Base-by-base conservation (phyloP, 2,329 filamentous ascomycete genomes). In the Botrytis cinerea region DNA sequence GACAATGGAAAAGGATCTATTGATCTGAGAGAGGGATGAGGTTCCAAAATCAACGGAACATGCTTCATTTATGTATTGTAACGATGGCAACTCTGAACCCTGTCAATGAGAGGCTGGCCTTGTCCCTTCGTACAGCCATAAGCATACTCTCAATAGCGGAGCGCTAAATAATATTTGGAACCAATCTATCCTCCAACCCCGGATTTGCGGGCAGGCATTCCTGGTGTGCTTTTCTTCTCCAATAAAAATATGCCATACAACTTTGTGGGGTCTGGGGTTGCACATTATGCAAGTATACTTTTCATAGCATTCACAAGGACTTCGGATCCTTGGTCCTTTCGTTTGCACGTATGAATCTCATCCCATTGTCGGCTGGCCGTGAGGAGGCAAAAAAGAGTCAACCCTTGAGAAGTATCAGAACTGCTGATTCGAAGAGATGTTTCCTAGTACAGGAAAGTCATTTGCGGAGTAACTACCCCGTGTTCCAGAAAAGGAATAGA, bases 181-280 rank as follows among this genome's bases (percentile, higher is more conserved):
- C 59, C 43, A 40, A 35, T 51, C 69, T 64, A 60, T 45, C 25
- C 57, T 63, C 32, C 68, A 61, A 46, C 69, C 69, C 69, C 69
- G 69, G 69, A 71, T 71, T 71, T 71, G 63, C 59, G 69, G 69
- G 57, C 69, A 71, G 69, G 32, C 57, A 63, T 64, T 71, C 69
- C 69, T 71, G 35, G 35, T 32, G 64, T 43, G 48, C 18, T n/a
- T 12, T 46, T 46, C n/a, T 28, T 28, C 32, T 38, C 59, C 32
- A 71, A 71, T 64, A 35, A 46, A 71, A 71, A 43, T 16, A 48
- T 63, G 16, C 69, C 46, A 67, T 51, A 32, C 18, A 46, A 43
- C 28, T 64, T 57, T 71, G 43, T 63, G 57, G 69, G 69, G 32
- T 51, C 59, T 14, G 43, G 69, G 69, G 59, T 63, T 20, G 25